Percentiles rank a stretch among this genome's conserved stretches.
phyloP scores from a whole-genome alignment of 805 yeast species.

The Tetrapisispora iriomotensis region DNA sequence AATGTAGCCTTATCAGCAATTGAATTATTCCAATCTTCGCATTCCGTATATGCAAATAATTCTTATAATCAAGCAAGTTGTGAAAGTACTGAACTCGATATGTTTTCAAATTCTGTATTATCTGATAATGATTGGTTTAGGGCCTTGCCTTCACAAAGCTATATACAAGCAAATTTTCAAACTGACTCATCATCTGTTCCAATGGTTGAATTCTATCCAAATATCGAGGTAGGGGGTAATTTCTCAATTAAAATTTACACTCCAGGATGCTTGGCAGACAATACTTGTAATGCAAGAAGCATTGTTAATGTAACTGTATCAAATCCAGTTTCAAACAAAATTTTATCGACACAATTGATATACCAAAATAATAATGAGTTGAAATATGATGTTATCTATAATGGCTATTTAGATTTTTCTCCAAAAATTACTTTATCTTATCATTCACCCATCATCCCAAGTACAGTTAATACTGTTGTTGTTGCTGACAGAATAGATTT shows the following conservation, averaged over 20 bases:
- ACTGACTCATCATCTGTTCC: constrained; percentile 27
- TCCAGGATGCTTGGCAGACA: constrained; percentile 72
- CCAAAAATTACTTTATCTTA: constrained; percentile 38
- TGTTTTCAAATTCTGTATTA: constrained; percentile 20
- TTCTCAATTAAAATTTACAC: constrained; percentile 69
- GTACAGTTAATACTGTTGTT: constrained; percentile 27
- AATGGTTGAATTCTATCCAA: constrained; percentile 48
- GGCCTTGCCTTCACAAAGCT: constrained; percentile 24
- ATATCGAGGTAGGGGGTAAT: constrained; percentile 61
- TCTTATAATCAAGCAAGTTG: constrained; percentile 62
- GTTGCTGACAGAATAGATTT: constrained; percentile 64
- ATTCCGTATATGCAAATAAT: constrained; percentile 64
- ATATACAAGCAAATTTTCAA: constrained; percentile 25
- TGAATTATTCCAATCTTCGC: constrained; percentile 48
- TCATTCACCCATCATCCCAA: constrained; percentile 25
- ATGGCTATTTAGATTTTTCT: constrained; percentile 52
- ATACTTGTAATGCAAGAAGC: constrained; percentile 62
- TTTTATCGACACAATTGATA: constrained; percentile 35
- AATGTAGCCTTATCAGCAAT: constrained; percentile 64
- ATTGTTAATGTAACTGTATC: constrained; percentile 63
- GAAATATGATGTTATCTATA: constrained; percentile 70
- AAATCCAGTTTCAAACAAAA: constrained; percentile 30
- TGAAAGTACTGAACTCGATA: constrained; percentile 9
- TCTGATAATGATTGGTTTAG: constrained; percentile 26
- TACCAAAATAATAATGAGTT: constrained; percentile 73